These are phyloP conservation scores for Penicillium pulvis DNA, from an alignment of 495 filamentous ascomycete species.

Conservation along the genomic window DNA sequence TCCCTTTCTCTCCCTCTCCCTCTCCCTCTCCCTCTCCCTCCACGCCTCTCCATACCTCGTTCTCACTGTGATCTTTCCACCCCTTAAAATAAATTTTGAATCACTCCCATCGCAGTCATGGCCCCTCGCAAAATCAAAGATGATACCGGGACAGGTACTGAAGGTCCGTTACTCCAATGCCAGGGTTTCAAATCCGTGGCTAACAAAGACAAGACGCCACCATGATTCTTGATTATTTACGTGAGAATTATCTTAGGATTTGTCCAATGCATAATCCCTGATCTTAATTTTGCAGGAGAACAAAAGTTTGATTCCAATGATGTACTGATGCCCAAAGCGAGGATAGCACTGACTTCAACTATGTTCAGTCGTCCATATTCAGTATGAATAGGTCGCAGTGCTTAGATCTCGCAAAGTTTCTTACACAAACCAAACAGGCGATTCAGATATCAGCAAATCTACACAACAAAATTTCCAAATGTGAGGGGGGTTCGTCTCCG, in stretches of 20 bases:
- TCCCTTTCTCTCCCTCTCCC: neutral
- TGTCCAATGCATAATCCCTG: neutral
- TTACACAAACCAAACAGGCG: constrained; percentile 41
- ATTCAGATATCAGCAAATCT: constrained; percentile 67
- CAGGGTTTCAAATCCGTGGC: constrained; percentile 1
- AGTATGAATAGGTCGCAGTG: constrained; percentile 31
- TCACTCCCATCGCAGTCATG: neutral
- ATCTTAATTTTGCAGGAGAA: constrained; percentile 40
- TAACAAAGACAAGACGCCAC: constrained; percentile 28
- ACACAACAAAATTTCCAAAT: constrained; percentile 68
- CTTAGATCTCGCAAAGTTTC: neutral
- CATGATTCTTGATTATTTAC: constrained; percentile 58
- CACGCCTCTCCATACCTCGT: neutral
- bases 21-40: neutral
- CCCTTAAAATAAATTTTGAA: neutral
- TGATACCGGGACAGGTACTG: constrained; percentile 41
- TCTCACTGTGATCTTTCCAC: neutral
- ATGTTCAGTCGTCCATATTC: constrained; percentile 59
- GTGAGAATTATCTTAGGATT: constrained; percentile 38
- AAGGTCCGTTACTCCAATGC: constrained; percentile 36
- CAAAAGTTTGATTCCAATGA: constrained; percentile 51
- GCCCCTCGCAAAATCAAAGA: constrained; percentile 43
- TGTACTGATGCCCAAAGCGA: neutral
- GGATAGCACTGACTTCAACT: neutral
- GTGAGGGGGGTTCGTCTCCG: constrained; percentile 27